These are phyloP conservation scores for Coemansia sp. DNA, from an alignment of 192 early-diverging fungal genomes.

Conservation along the genomic window DNA sequence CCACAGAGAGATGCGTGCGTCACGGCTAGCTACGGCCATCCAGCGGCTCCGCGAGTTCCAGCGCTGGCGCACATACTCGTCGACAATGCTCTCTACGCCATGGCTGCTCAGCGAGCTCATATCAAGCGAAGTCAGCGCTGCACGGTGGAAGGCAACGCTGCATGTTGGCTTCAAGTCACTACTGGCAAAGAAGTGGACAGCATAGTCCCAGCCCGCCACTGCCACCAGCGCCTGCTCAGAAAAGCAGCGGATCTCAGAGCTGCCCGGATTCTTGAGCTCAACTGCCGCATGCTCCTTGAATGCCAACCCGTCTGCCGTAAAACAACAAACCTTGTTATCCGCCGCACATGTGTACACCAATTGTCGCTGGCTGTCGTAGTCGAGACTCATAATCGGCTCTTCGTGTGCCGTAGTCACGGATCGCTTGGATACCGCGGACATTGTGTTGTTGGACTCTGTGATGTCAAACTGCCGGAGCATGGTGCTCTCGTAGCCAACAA, in stretches of 20 bases:
- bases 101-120: slow-evolving; percentile 30
- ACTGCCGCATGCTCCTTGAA: background rate
- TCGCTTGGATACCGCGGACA: background rate
- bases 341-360: slow-evolving; percentile 46
- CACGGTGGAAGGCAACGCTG: slow-evolving; percentile 34
- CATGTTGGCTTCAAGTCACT: slow-evolving; percentile 7
- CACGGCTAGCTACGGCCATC: slow-evolving; percentile 47
- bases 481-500: slow-evolving; percentile 50
- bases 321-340: slow-evolving; percentile 40
- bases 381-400: slow-evolving; percentile 48
- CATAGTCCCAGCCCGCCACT: slow-evolving; percentile 52
- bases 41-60: slow-evolving; percentile 45
- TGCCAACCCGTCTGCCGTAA: background rate
- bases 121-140: slow-evolving; percentile 35
- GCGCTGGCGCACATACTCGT: slow-evolving; percentile 33
- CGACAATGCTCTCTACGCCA: slow-evolving; percentile 7
- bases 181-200: slow-evolving; percentile 18
- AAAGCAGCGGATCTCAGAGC: slow-evolving; percentile 38
- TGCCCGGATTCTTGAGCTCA: slow-evolving; percentile 20
- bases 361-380: slow-evolving; percentile 11
- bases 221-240: slow-evolving; percentile 12
- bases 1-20: slow-evolving; percentile 50
- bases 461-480: slow-evolving; percentile 28
- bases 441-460: background rate
- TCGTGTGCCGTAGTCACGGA: slow-evolving; percentile 19